Conservation (phyloP, 2,329 filamentous ascomycete genomes). For the Aspergillus fumigatiaffinis region DNA sequence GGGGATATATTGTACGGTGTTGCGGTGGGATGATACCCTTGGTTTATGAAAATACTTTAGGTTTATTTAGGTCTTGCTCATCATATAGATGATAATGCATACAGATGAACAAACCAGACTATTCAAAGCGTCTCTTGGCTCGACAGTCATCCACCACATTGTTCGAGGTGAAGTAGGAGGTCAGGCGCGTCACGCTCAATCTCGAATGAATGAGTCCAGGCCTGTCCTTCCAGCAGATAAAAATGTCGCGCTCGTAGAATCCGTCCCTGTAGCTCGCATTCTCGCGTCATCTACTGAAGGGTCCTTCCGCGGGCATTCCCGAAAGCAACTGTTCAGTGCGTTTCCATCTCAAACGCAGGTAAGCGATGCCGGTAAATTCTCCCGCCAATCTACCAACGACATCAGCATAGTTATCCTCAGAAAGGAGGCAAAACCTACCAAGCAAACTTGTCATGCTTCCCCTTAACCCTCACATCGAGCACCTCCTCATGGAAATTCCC, state of each 20-base stretch:
- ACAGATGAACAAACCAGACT: not conserved
- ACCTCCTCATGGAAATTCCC: slow-evolving; percentile 87
- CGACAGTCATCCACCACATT: not conserved
- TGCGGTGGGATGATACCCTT: not conserved
- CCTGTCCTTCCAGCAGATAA: not conserved
- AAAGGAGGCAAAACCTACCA: slow-evolving; percentile 21
- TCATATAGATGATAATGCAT: not conserved
- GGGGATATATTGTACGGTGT: not conserved
- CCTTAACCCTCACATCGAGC: slow-evolving; percentile 83
- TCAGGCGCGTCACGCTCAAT: not conserved
- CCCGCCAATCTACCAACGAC: slow-evolving; percentile 17
- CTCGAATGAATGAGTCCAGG: not conserved
- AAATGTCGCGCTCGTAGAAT: not conserved
- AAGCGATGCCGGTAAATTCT: slow-evolving; percentile 8
- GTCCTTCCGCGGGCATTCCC: not conserved
- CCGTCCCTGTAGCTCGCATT: not conserved
- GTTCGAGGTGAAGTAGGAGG: not conserved
- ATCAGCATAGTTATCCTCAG: too few species aligned
- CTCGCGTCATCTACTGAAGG: not conserved
- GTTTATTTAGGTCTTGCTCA: not conserved
- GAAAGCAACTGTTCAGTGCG: not conserved
- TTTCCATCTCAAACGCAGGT: not conserved
- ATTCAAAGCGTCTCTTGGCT: not conserved
- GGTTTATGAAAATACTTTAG: not conserved
- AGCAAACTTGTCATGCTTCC: slow-evolving; percentile 82